These are phyloP conservation scores for Vitis labrusca DNA, from an alignment of 164 flowering plant genomes.

Conservation along the genomic window DNA sequence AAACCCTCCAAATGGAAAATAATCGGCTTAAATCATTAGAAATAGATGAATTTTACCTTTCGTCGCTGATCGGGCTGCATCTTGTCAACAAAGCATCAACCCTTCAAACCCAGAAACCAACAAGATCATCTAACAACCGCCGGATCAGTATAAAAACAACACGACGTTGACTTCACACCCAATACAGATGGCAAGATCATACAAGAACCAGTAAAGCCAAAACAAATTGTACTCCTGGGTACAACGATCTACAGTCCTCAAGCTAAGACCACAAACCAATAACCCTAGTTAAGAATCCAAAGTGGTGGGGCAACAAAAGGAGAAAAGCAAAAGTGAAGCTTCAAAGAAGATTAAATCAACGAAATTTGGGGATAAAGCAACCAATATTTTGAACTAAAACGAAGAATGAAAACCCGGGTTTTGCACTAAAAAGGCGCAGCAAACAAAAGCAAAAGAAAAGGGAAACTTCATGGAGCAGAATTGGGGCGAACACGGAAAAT, in stretches of 20 bases:
- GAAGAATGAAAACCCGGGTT: no score
- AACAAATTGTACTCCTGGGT: no score
- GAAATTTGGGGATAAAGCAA: not conserved
- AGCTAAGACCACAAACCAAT: not conserved
- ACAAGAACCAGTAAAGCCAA: no score
- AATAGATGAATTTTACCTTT: constrained; percentile 46
- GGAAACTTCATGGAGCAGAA: no score
- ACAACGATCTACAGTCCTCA: no score
- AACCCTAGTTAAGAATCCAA: not conserved
- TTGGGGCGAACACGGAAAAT: constrained; percentile 2
- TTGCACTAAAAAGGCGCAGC: no score
- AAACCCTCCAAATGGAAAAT: no score
- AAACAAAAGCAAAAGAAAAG: no score
- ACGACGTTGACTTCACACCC: no score
- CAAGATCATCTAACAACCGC: constrained; percentile 2
- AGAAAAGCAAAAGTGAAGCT: not conserved
- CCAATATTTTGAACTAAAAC: not conserved
- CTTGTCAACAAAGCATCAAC: constrained; percentile 36
- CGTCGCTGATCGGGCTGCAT: constrained; percentile 84
- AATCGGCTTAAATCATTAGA: not conserved
- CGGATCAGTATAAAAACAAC: constrained; percentile 1
- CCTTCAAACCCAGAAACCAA: constrained; percentile 4
- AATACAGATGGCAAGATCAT: no score
- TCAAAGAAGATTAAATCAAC: no score
- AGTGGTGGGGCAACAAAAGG: not conserved